A percentile compares a stretch with the other conserved stretches of the same genome.
phyloP scores from a whole-genome alignment of 108 stramenopile genomes.

The Nannochloropsis salina region DNA sequence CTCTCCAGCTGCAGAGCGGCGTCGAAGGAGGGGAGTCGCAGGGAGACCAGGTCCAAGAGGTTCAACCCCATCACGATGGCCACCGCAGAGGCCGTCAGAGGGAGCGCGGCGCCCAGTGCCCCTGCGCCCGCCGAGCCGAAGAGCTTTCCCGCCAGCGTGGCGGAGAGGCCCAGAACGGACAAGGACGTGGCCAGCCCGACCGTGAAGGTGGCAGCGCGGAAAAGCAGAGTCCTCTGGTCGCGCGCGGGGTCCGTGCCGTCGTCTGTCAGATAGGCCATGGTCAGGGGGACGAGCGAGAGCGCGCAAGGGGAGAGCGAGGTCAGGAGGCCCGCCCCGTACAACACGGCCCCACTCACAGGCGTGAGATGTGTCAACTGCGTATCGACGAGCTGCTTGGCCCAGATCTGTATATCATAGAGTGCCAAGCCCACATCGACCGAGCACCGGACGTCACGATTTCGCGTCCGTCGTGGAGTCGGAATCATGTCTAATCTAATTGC shows the following conservation, averaged over 20 bases:
- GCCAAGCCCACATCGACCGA: not conserved
- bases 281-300: slow-evolving; percentile 11
- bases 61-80: slow-evolving; percentile 46
- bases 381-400: slow-evolving; percentile 11
- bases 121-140: slow-evolving; percentile 29
- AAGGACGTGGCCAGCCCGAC: slow-evolving; percentile 43
- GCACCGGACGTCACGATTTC: not conserved
- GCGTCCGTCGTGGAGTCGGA: not conserved
- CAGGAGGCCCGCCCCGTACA: slow-evolving; percentile 4
- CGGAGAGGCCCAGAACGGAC: slow-evolving; percentile 48
- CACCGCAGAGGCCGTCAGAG: slow-evolving; percentile 31
- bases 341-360: slow-evolving; percentile 1
- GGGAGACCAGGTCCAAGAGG: slow-evolving; percentile 39
- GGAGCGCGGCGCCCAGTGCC: slow-evolving; percentile 33
- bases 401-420: slow-evolving; percentile 1
- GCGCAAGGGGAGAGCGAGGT: not conserved
- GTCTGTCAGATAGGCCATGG: not conserved
- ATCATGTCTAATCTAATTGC: too few species aligned
- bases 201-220: not conserved
- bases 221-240: not conserved
- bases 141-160: slow-evolving; percentile 44
- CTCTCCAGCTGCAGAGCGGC: slow-evolving; percentile 27
- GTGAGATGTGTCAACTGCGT: slow-evolving; percentile 17
- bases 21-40: slow-evolving; percentile 40
- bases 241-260: not conserved